Conservation (phyloP, 2,329 filamentous ascomycete species). For the Aspergillus awamori region DNA sequence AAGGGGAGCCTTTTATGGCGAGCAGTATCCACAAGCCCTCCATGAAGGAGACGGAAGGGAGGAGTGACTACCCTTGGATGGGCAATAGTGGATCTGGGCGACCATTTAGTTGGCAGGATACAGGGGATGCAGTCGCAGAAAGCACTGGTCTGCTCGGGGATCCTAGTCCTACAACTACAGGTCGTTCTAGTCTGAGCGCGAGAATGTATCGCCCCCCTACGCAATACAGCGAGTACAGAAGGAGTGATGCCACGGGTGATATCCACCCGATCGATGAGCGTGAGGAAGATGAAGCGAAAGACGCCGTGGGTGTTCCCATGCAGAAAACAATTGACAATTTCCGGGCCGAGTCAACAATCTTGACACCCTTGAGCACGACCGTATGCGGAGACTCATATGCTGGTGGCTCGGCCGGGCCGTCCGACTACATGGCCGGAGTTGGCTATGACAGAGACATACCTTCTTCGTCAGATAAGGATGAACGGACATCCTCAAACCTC, state of each 20-base stretch:
- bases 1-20: slow-evolving; percentile 43
- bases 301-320: slow-evolving; percentile 1
- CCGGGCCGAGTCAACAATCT: slow-evolving; percentile 27
- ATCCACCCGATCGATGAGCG: slow-evolving; percentile 67
- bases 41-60: slow-evolving; percentile 25
- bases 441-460: slow-evolving; percentile 32
- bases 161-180: slow-evolving; percentile 43
- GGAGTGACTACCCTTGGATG: slow-evolving; percentile 35
- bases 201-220: slow-evolving; percentile 44
- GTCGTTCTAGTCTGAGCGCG: slow-evolving; percentile 43
- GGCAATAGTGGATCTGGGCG: slow-evolving; percentile 22
- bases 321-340: slow-evolving; percentile 30
- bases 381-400: slow-evolving; percentile 24
- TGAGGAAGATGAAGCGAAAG: slow-evolving; percentile 58
- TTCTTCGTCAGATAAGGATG: slow-evolving; percentile 54
- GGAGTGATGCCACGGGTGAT: slow-evolving; percentile 53
- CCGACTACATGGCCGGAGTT: slow-evolving; percentile 3
- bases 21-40: slow-evolving; percentile 39
- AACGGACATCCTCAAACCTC: slow-evolving; percentile 59
- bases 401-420: not conserved
- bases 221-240: slow-evolving; percentile 53
- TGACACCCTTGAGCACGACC: slow-evolving; percentile 31
- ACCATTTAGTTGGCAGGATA: slow-evolving; percentile 31
- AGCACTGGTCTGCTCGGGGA: slow-evolving; percentile 48
- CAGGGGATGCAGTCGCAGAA: slow-evolving; percentile 40